Evolutionary conservation across 1,284 basidiomycete genomes (phyloP), one percentile per base, ranked within the genome.

Genomic region (Malassezia caprae): DNA sequence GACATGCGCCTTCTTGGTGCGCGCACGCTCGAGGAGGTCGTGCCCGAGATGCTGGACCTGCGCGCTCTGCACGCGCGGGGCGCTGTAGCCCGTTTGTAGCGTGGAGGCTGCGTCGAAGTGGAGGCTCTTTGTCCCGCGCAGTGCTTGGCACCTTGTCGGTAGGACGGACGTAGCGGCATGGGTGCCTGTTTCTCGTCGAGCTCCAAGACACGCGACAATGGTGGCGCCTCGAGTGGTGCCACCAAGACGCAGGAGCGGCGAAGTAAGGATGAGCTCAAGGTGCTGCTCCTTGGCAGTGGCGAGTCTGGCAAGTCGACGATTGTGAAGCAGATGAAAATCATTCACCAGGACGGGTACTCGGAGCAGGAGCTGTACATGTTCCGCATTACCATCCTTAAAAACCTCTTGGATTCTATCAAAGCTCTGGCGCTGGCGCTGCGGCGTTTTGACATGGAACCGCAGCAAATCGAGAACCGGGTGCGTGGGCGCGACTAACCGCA

Each of bases 241-340:
- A 80, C 81, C 69, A 76, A 77, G 58, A 78, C 79, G 68, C 68
- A 81, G 65, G 76, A 74, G 35, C 78, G 76, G 60, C 78, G 79
- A 76, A 87, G 88, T 67, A 86, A 85, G 76, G 85, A 86, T 72
- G 90, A 94, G 77, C 91, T 87, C 80, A 96, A 96, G 80, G 90
- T 96, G 63, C 77, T 96, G 23, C 79, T 96, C 19, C 80, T 96
- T 5, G 90, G 71, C 26, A 84, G 84, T n/a, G 84, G 84, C 67
- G 84, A 86, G 79, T 91, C 88, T 0, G 93, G 91, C 30, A 96
- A 96, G 78, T 87, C 84, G 5, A 96, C 91, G 0, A 90, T 96
- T 63, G 90, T 96, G 44, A 96, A 96, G 77, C 93, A 96, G 77
- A 96, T 96, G 91, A 96, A 94, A 80, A 96, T 96, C 62, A 93